Evolutionary conservation across 2,329 filamentous ascomycete species (phyloP).

Genomic region (Catunica adiposa): DNA sequence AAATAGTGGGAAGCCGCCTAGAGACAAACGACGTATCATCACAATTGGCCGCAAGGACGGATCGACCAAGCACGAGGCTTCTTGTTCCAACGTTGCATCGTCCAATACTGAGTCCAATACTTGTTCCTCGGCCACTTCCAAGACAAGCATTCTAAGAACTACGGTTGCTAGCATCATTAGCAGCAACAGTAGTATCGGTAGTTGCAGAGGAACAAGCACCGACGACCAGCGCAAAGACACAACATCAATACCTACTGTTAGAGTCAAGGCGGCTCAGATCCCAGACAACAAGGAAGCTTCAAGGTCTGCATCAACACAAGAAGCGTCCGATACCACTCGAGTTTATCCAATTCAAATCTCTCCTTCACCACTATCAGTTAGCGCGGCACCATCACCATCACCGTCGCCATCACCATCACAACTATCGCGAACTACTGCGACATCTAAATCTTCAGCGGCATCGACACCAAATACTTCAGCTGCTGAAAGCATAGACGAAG

Average conservation of each 20-base stretch:
- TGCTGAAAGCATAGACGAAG: not conserved
- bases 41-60: not conserved
- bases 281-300: not conserved
- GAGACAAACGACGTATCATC: not conserved
- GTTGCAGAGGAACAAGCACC: conserved; percentile 1
- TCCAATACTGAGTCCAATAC: not conserved
- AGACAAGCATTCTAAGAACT: not conserved
- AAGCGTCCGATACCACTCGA: not conserved
- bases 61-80: not conserved
- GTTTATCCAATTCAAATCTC: not conserved
- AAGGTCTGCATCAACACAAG: conserved; percentile 4
- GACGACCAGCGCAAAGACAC: conserved; percentile 3
- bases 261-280: conserved; percentile 6
- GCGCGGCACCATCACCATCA: not conserved
- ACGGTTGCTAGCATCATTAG: not conserved
- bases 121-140: too few species aligned
- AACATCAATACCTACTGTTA: not conserved
- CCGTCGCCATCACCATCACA: not conserved
- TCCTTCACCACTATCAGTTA: not conserved
- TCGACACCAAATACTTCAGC: not conserved
- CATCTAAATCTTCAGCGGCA: not conserved
- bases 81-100: not conserved
- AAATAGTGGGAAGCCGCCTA: not conserved
- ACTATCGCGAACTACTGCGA: not conserved
- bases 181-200: conserved; percentile 4